These are phyloP conservation scores for Aspergillus sclerotioniger DNA, from an alignment of 495 filamentous ascomycete species.

Conservation along the genomic window DNA sequence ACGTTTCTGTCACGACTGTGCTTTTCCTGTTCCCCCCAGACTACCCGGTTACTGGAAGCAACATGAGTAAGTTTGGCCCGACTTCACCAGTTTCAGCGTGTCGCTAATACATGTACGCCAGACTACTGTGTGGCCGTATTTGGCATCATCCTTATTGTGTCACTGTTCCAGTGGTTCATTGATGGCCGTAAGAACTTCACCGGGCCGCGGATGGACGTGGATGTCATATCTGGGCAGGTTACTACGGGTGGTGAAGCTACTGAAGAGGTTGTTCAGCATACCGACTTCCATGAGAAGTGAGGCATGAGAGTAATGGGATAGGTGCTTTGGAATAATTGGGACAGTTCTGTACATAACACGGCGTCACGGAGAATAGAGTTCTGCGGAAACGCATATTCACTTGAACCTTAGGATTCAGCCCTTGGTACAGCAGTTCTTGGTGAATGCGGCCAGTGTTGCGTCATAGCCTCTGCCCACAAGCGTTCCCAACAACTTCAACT, in stretches of 20 bases:
- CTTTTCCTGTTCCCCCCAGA: constrained; percentile 75
- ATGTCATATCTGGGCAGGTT: constrained; percentile 36
- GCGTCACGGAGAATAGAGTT: neutral
- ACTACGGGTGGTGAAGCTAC: constrained; percentile 5
- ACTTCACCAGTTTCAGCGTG: neutral
- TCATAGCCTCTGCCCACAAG: too few relatives aligned
- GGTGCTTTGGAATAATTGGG: neutral
- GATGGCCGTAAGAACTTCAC: constrained; percentile 71
- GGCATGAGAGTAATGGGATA: neutral
- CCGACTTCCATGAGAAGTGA: constrained; percentile 6
- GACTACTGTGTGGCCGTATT: constrained; percentile 72
- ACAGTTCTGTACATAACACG: neutral
- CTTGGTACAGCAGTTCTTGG: too few relatives aligned
- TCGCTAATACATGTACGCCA: constrained; percentile 21
- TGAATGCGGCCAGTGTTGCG: too few relatives aligned
- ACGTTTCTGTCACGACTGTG: constrained; percentile 66
- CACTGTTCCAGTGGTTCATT: constrained; percentile 65
- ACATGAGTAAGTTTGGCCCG: constrained; percentile 59
- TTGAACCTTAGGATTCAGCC: too few relatives aligned
- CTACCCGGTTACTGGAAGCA: constrained; percentile 62
- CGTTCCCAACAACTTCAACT: neutral
- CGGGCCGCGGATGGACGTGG: constrained; percentile 56
- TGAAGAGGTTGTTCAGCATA: constrained; percentile 11
- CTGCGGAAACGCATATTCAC: neutral
- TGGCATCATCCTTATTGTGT: constrained; percentile 64